Evolutionary conservation across 2,329 filamentous ascomycete genomes (phyloP).

Genomic region (Cladosporium sp.): DNA sequence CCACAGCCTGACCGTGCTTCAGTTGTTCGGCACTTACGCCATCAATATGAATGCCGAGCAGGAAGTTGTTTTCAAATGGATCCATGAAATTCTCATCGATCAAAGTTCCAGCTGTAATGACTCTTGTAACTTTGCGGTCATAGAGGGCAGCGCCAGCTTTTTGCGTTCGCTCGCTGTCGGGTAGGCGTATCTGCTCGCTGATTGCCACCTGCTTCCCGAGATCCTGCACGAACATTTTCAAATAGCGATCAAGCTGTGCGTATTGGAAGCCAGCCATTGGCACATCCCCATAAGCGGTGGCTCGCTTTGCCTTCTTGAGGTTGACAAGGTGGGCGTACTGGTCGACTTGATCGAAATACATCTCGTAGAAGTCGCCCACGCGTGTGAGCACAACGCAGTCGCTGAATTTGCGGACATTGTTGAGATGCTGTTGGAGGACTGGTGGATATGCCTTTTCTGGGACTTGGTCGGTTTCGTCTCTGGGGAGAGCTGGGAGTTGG

Average conservation of each 20-base stretch:
- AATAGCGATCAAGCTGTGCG: constrained; percentile 86
- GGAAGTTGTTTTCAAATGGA: constrained; percentile 88
- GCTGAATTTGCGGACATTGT: constrained; percentile 86
- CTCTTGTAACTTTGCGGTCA: constrained; percentile 78
- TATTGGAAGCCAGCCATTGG: constrained; percentile 96
- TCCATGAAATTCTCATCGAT: constrained; percentile 99
- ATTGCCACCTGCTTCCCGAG: constrained; percentile 88
- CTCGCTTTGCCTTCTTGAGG: constrained; percentile 80
- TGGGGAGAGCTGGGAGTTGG: constrained; percentile 46
- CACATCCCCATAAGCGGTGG: constrained; percentile 74
- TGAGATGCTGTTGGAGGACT: constrained; percentile 82
- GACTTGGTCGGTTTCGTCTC: constrained; percentile 45
- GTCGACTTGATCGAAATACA: constrained; percentile 95
- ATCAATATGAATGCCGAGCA: constrained; percentile 73
- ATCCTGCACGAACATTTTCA: constrained; percentile 91
- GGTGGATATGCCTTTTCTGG: constrained; percentile 68
- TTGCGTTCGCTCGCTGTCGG: constrained; percentile 58
- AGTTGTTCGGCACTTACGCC: constrained; percentile 19
- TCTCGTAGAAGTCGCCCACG: constrained; percentile 94
- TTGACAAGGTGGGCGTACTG: constrained; percentile 83
- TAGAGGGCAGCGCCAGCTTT: constrained; percentile 79
- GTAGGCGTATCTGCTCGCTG: constrained; percentile 77
- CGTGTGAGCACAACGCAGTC: constrained; percentile 90
- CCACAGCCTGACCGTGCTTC: constrained; percentile 11
- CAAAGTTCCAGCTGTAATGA: constrained; percentile 90